These are phyloP conservation scores for Populus tomentosa DNA, from an alignment of 441 rosid species.

Conservation along the genomic window DNA sequence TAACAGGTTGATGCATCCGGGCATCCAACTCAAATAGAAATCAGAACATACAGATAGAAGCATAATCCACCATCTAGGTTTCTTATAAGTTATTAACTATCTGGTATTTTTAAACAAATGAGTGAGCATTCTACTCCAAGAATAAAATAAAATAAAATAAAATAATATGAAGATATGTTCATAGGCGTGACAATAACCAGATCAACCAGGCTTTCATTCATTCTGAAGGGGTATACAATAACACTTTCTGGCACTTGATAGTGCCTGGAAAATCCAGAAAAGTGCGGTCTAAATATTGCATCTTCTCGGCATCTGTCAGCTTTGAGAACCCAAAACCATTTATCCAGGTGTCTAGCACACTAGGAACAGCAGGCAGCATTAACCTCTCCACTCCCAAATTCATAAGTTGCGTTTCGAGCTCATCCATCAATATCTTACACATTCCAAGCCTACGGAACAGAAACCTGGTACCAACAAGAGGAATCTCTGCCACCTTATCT, in stretches of 20 bases:
- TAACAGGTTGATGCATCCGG: not conserved
- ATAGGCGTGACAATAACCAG: not conserved
- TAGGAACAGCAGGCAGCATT: conserved; percentile 33
- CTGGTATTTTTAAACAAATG: not conserved
- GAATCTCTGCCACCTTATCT: conserved; percentile 67
- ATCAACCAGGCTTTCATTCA: not conserved
- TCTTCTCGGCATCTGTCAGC: conserved; percentile 32
- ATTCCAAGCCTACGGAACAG: conserved; percentile 53
- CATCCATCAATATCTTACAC: conserved; percentile 61
- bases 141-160: not conserved
- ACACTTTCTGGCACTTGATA: conserved; percentile 53
- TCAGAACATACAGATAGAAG: not conserved
- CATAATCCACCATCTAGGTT: not conserved
- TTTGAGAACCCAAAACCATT: conserved; percentile 36
- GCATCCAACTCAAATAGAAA: not conserved
- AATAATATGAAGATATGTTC: not conserved
- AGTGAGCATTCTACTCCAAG: not conserved
- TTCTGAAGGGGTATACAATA: conserved; percentile 22
- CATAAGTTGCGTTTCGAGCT: conserved; percentile 64
- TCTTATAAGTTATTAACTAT: not conserved
- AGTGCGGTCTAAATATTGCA: conserved; percentile 17
- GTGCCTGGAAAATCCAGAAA: conserved; percentile 41
- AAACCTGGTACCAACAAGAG: conserved; percentile 65
- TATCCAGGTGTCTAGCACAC: conserved; percentile 35
- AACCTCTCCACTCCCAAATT: conserved; percentile 58